Conservation (phyloP, 371 early-diverging fungal species). For the Mortierella sp. region DNA sequence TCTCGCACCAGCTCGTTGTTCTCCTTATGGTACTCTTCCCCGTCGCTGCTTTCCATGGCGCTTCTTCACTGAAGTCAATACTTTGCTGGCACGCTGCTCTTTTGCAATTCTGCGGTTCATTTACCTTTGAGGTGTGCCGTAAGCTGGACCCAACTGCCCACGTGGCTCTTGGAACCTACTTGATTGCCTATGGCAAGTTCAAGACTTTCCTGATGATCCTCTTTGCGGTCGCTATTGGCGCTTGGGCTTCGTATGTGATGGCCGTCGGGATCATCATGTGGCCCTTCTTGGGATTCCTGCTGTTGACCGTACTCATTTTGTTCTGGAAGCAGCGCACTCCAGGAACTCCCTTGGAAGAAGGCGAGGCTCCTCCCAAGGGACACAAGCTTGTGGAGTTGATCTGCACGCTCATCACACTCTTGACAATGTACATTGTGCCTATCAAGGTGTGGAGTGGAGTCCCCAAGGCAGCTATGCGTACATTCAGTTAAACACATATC, state of each 20-base stretch:
- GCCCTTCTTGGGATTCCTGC: constrained; percentile 53
- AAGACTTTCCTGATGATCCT: constrained; percentile 50
- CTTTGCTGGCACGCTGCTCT: constrained; percentile 50
- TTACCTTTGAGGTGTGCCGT: constrained; percentile 54
- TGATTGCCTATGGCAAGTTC: constrained; percentile 53
- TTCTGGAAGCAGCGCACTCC: constrained; percentile 45
- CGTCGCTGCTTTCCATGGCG: constrained; percentile 49
- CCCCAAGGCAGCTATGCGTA: constrained; percentile 52
- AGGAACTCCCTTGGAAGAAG: constrained; percentile 43
- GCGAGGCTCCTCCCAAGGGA: constrained; percentile 43
- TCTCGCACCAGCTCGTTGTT: constrained; percentile 51
- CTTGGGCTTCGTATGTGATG: constrained; percentile 51
- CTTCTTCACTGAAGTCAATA: constrained; percentile 39
- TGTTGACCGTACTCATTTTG: constrained; percentile 33
- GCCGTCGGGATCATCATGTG: constrained; percentile 56
- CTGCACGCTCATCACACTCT: constrained; percentile 43
- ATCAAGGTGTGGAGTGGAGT: constrained; percentile 55
- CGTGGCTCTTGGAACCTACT: constrained; percentile 41
- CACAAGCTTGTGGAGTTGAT: constrained; percentile 51
- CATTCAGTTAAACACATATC: constrained; percentile 14
- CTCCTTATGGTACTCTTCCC: constrained; percentile 56
- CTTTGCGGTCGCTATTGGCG: constrained; percentile 37
- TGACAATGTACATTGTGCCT: constrained; percentile 57
- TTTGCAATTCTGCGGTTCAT: constrained; percentile 49
- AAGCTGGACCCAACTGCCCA: constrained; percentile 56